Evolutionary conservation across 805 yeast genomes (phyloP).

Genomic region (Tetrapisispora fleetii): DNA sequence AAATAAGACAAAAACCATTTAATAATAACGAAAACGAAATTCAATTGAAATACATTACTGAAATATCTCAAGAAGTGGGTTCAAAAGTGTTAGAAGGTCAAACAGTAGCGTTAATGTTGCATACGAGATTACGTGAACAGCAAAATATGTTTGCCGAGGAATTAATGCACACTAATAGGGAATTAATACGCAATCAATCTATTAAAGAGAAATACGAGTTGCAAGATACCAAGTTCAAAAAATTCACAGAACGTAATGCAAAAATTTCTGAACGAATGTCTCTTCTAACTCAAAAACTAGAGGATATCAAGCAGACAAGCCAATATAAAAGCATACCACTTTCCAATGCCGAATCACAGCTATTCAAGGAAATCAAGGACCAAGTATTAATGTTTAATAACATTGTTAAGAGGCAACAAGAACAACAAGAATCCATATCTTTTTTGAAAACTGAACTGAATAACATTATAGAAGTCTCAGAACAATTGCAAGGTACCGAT

Average conservation of each 20-base stretch:
- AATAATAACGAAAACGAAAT: conserved; percentile 18
- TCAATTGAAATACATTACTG: conserved; percentile 20
- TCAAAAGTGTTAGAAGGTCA: conserved; percentile 18
- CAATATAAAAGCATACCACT: conserved; percentile 24
- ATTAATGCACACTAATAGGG: conserved; percentile 21
- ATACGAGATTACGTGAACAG: conserved; percentile 32
- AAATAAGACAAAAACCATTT: conserved; percentile 15
- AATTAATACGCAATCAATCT: conserved; percentile 11
- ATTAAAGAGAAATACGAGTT: conserved; percentile 9
- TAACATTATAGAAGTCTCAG: conserved; percentile 2
- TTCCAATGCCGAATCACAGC: conserved; percentile 33
- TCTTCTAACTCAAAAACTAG: conserved; percentile 22
- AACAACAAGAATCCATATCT: conserved; percentile 22
- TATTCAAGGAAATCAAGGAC: conserved; percentile 37
- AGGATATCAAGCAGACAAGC: conserved; percentile 11
- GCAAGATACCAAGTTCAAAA: conserved; percentile 11
- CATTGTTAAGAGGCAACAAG: conserved; percentile 21
- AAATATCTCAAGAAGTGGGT: conserved; percentile 16
- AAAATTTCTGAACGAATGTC: conserved; percentile 25
- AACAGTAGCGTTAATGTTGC: conserved; percentile 29
- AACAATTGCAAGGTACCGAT: neutral
- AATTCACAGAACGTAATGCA: conserved; percentile 27
- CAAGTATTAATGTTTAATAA: conserved; percentile 27
- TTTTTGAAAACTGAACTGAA: conserved; percentile 22
- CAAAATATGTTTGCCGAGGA: conserved; percentile 36